A percentile compares a stretch with the other conserved stretches of the same genome.
phyloP scores from a whole-genome alignment of 1,139 yeast genomes.

The Yamadazyma buinensis region DNA sequence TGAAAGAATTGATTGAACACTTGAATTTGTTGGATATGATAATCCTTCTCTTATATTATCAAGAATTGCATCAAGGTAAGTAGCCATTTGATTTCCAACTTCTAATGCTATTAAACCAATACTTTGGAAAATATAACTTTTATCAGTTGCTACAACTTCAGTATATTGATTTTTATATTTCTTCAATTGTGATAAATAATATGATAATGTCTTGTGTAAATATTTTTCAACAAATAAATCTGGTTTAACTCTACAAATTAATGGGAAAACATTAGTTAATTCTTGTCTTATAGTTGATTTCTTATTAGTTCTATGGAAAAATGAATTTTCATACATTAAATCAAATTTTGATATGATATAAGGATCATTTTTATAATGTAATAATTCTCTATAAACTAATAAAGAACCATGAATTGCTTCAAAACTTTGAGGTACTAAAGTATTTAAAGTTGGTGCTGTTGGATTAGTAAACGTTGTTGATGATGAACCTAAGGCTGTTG shows the following conservation, averaged over 20 bases:
- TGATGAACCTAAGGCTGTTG: neutral
- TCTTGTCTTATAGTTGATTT: constrained; percentile 75
- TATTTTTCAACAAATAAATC: constrained; percentile 75
- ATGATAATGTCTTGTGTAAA: constrained; percentile 74
- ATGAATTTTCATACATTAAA: constrained; percentile 71
- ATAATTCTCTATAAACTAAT: constrained; percentile 75
- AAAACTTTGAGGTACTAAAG: constrained; percentile 29
- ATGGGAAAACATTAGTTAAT: constrained; percentile 76
- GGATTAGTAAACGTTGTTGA: too few species aligned
- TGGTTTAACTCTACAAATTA: constrained; percentile 76
- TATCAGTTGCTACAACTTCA: constrained; percentile 50
- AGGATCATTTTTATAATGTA: constrained; percentile 63
- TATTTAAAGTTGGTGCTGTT: neutral
- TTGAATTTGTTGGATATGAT: constrained; percentile 40
- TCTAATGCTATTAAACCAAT: constrained; percentile 84
- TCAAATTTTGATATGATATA: constrained; percentile 54
- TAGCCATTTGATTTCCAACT: constrained; percentile 83
- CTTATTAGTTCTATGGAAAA: constrained; percentile 75
- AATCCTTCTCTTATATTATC: constrained; percentile 83
- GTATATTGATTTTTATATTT: constrained; percentile 51
- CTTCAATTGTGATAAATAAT: constrained; percentile 75
- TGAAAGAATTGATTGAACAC: constrained; percentile 41
- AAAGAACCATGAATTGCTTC: constrained; percentile 86
- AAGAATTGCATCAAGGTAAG: constrained; percentile 81
- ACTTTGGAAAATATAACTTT: constrained; percentile 73